Base-by-base conservation (phyloP, 129 eudicot species). In the Helichrysum umbraculigerum region DNA sequence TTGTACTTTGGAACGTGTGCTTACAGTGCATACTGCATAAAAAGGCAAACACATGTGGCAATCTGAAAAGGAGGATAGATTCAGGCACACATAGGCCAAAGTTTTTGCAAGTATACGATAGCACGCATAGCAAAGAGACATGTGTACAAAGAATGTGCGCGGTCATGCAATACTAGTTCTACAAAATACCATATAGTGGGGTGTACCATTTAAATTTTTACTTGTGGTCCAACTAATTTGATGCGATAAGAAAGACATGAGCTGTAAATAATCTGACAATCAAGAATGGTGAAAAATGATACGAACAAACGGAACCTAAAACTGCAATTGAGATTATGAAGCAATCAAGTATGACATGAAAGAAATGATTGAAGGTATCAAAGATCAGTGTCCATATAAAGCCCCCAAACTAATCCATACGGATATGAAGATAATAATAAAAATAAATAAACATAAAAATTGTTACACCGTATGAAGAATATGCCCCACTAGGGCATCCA, bases 31-130 rank as follows among this genome's bases (percentile, higher is more conserved):
- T 62, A 39, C 12, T 39, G n/a, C n/a, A n/a, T n/a, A n/a, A n/a
- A n/a, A 39, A 39, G 44, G 44, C 44, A 39, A 39, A 39, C 14
- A 39, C 44, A 39, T 8, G 44, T 39, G 44, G 12, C 14, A 39
- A 39, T 39, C 44, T 39, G 44, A 39, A 39, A 7, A 39, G 71
- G 59, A n/a, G n/a, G n/a, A 7, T 17, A 51, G 19, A 7, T 39
- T 68, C 30, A 68, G 39, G 34, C 11, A n/a, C 54, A 68, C 41
- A 68, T 32, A 68, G 4, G 72, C 73, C 39, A 22, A 59, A 44
- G 5, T 14, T 42, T 61, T 61, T 42, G 59, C 60, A 69, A 5
- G 44, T 15, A 69, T 22, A 20, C 58, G 2, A 10, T 2, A 69
- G 37, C 30, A 69, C 34, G 58, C 19, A 2, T 12, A 44, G 15